Evolutionary conservation across 192 early-diverging fungal species (phyloP).

Genomic region (Backusella macrospora): DNA sequence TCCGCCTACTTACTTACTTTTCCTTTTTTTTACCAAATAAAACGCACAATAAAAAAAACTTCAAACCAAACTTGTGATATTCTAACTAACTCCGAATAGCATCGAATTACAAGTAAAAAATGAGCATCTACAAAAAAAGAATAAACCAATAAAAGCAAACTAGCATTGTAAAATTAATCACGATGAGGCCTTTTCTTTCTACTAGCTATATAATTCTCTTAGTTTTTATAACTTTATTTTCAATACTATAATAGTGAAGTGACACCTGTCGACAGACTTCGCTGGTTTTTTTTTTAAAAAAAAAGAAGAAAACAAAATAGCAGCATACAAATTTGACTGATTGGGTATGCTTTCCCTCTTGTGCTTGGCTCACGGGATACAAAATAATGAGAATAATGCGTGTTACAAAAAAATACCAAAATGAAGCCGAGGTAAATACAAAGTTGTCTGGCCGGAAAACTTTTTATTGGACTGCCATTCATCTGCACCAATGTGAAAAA

Average conservation of each 20-base stretch:
- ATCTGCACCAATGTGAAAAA: conserved; percentile 12
- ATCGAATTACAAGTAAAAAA: background rate
- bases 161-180: background rate
- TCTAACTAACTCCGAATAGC: background rate
- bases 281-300: background rate
- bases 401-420: conserved; percentile 2
- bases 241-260: background rate
- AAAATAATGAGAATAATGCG: conserved; percentile 6
- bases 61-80: conserved; percentile 5
- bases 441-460: background rate
- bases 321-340: background rate
- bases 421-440: conserved; percentile 3
- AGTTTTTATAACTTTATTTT: background rate
- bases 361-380: background rate
- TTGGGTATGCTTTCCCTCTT: conserved; percentile 2
- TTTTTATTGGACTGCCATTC: background rate
- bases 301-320: background rate
- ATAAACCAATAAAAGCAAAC: background rate
- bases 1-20: background rate
- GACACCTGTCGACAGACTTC: background rate
- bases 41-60: conserved; percentile 4
- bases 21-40: conserved; percentile 2
- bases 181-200: background rate
- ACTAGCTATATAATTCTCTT: background rate
- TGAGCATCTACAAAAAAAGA: background rate